phyloP scores from a whole-genome alignment of 331 rosid species.

The Pyracantha coccinea region DNA sequence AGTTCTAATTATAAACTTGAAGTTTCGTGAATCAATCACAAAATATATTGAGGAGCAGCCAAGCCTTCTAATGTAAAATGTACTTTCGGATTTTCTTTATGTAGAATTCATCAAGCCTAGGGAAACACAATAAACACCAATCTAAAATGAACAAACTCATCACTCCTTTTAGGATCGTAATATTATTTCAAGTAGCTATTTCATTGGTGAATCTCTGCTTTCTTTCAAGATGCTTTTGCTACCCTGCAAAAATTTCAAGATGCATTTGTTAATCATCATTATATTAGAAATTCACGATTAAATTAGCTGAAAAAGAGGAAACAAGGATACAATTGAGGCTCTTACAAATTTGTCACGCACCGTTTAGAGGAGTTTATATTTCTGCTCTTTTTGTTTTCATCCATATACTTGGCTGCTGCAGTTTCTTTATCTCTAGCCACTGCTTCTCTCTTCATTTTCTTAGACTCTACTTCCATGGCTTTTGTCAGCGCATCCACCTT shows the following conservation, averaged over 20 bases:
- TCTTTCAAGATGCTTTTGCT: slow-evolving; percentile 32
- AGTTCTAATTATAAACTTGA: no score
- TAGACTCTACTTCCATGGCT: slow-evolving; percentile 75
- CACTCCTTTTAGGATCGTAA: slow-evolving; percentile 11
- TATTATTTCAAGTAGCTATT: slow-evolving; percentile 32
- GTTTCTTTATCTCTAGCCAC: slow-evolving; percentile 78
- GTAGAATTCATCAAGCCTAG: slow-evolving; percentile 14
- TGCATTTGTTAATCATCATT: slow-evolving; percentile 31
- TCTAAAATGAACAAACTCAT: slow-evolving; percentile 7
- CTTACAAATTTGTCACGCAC: slow-evolving; percentile 26
- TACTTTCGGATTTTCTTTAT: slow-evolving; percentile 5
- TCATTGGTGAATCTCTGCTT: slow-evolving; percentile 9
- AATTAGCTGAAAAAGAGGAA: not conserved
- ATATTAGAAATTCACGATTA: not conserved
- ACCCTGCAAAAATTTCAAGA: slow-evolving; percentile 25
- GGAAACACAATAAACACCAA: slow-evolving; percentile 20
- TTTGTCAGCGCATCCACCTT: slow-evolving; percentile 80
- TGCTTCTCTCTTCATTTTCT: slow-evolving; percentile 81
- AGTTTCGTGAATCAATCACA: no score
- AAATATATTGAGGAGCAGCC: no score
- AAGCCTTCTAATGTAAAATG: no score
- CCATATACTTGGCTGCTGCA: slow-evolving; percentile 33
- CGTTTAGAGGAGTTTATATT: slow-evolving; percentile 45
- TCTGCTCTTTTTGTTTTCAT: slow-evolving; percentile 40
- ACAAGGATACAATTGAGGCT: not conserved